Conservation (phyloP, 2,329 filamentous ascomycete species). For the Microdochium paspali region DNA sequence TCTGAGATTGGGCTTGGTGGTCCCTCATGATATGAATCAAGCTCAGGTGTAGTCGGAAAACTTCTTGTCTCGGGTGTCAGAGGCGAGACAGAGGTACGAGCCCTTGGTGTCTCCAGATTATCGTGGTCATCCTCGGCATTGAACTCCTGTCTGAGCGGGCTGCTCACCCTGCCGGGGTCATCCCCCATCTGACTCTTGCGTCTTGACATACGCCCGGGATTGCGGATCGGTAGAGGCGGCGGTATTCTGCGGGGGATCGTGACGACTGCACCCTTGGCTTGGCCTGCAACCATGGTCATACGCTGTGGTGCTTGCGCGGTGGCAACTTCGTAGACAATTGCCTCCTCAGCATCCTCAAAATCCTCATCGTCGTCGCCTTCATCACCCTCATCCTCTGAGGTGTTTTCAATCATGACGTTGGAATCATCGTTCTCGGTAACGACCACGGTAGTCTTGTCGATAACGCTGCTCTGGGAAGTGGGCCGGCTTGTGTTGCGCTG, state of each 20-base stretch:
- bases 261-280: slow-evolving; percentile 69
- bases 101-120: slow-evolving; percentile 12
- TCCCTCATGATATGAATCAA: not conserved
- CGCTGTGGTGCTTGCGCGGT: slow-evolving; percentile 45
- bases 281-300: slow-evolving; percentile 50
- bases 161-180: slow-evolving; percentile 35
- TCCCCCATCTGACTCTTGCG: slow-evolving; percentile 52
- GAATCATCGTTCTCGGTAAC: slow-evolving; percentile 19
- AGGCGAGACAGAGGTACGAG: slow-evolving; percentile 1
- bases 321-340: slow-evolving; percentile 60
- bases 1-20: not conserved
- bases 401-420: slow-evolving; percentile 27
- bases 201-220: slow-evolving; percentile 54
- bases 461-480: not conserved
- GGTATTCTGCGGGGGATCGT: slow-evolving; percentile 74
- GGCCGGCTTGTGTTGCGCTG: not conserved
- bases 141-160: slow-evolving; percentile 42
- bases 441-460: slow-evolving; percentile 15
- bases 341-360: slow-evolving; percentile 44
- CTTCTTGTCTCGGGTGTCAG: not conserved
- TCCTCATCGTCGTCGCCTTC: slow-evolving; percentile 38
- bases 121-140: slow-evolving; percentile 12
- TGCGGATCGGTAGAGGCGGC: slow-evolving; percentile 69
- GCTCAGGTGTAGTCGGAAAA: not conserved
- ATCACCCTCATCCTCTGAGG: slow-evolving; percentile 37